Evolutionary conservation across 1,284 basidiomycete species (phyloP).

Genomic region (Nidula niveotomentosa): DNA sequence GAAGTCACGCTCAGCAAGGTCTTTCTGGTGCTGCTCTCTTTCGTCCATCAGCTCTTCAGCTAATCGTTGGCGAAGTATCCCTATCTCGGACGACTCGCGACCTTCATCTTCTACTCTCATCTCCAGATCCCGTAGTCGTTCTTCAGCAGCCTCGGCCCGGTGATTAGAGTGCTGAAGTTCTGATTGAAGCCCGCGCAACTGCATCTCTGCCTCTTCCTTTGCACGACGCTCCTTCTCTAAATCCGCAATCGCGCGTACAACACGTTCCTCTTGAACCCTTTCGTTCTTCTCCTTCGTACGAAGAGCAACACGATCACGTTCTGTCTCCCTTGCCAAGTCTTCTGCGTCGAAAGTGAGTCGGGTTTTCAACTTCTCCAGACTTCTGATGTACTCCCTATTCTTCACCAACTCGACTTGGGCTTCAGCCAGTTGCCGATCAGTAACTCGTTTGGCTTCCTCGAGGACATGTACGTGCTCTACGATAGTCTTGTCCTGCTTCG

Average conservation of each 20-base stretch:
- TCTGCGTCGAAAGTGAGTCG: slow-evolving; percentile 84
- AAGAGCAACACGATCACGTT: slow-evolving; percentile 69
- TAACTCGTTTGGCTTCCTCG: slow-evolving; percentile 95
- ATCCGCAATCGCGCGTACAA: slow-evolving; percentile 53
- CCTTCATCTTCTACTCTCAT: slow-evolving; percentile 67
- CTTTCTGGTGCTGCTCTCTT: slow-evolving; percentile 74
- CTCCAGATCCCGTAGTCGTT: slow-evolving; percentile 61
- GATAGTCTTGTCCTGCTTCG: slow-evolving; percentile 94
- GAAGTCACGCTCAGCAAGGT: slow-evolving; percentile 76
- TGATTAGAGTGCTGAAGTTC: slow-evolving; percentile 55
- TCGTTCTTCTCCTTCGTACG: slow-evolving; percentile 67
- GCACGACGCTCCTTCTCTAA: slow-evolving; percentile 64
- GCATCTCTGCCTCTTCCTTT: slow-evolving; percentile 64
- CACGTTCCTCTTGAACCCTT: slow-evolving; percentile 59
- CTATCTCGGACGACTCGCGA: slow-evolving; percentile 66
- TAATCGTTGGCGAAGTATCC: slow-evolving; percentile 61
- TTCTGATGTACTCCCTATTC: slow-evolving; percentile 75
- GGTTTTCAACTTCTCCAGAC: slow-evolving; percentile 80
- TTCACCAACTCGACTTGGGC: slow-evolving; percentile 78
- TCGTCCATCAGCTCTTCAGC: slow-evolving; percentile 77
- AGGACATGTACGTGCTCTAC: slow-evolving; percentile 99
- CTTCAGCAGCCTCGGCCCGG: slow-evolving; percentile 52
- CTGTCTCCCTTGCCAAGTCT: slow-evolving; percentile 77
- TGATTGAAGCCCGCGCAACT: slow-evolving; percentile 54
- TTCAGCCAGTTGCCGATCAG: slow-evolving; percentile 88